Evolutionary conservation across 1,284 basidiomycete genomes (phyloP), one percentile per base, ranked within the genome.

Genomic region (Melampsora allii-populina): DNA sequence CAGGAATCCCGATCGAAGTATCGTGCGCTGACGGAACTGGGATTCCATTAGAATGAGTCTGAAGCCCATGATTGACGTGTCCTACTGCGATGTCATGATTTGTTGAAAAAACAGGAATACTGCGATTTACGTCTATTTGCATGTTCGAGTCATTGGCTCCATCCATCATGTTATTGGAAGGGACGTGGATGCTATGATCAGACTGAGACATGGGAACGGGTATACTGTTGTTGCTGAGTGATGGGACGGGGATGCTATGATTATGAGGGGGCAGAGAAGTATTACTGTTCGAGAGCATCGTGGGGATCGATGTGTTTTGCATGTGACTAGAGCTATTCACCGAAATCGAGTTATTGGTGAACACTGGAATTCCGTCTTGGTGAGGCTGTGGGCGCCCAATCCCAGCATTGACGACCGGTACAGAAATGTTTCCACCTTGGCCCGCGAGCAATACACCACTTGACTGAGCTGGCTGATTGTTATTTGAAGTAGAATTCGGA

Each of bases 161-260:
- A 27, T 56, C 53, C 24, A 60, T 58, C 14, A 72, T 72, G 4
- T 21, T 31, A 58, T 21, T 7, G 24, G 29, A 56, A 29, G 48
- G 24, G n/a, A 24, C n/a, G 39, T 31, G 21, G 4, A 63, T 48
- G 9, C 31, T 27, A 46, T 59, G 21, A 58, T 60, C 39, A n/a
- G 9, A n/a, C 5, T 61, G 6, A 14, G 64, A 50, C 29, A 24
- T 66, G 6, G 69, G 61, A 17, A 72, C 69, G 2, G 69, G 69
- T 31, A 72, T 72, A 27, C 69, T 72, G 46, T 33, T 63, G 60
- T 42, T 72, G 27, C 21, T 64, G 21, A 73, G 50, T n/a, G 24
- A 58, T 17, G 69, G 69, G 14, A 72, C 69, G 10, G 69, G 69
- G 31, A 72, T 72, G 24, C 69, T 72, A 33, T 48, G 48, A 19